Evolutionary conservation across 2,329 filamentous ascomycete genomes (phyloP).

Genomic region (Colletotrichum godetiae): DNA sequence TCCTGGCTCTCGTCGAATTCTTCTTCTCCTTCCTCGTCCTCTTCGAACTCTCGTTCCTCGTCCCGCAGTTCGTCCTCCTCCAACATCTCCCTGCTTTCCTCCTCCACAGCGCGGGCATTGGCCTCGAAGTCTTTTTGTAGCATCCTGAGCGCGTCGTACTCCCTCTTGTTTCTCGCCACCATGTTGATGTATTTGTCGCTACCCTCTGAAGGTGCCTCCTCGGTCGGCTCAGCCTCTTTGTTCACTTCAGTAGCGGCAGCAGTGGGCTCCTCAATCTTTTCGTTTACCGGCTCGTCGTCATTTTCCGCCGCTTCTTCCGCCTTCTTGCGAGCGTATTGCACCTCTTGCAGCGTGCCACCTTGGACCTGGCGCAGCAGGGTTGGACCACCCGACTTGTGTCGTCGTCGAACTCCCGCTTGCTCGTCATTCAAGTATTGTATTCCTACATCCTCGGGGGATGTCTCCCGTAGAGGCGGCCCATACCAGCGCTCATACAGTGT

Average conservation of each 20-base stretch:
- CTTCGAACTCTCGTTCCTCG: slow-evolving; percentile 45
- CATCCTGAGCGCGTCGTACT: slow-evolving; percentile 64
- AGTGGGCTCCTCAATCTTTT: not conserved
- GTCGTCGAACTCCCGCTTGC: not conserved
- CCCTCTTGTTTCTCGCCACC: slow-evolving; percentile 64
- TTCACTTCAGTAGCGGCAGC: slow-evolving; percentile 13
- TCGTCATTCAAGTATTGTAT: slow-evolving; percentile 47
- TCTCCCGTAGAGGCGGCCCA: slow-evolving; percentile 76
- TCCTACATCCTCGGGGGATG: slow-evolving; percentile 68
- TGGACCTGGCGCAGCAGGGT: slow-evolving; percentile 65
- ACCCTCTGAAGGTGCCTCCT: slow-evolving; percentile 54
- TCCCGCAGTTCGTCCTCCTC: slow-evolving; percentile 53
- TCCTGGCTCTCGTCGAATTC: slow-evolving; percentile 47
- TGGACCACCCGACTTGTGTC: slow-evolving; percentile 30
- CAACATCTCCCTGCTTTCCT: slow-evolving; percentile 43
- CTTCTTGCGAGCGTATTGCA: slow-evolving; percentile 55
- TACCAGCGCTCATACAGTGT: slow-evolving; percentile 83
- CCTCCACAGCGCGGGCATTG: slow-evolving; percentile 46
- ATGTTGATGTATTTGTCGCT: slow-evolving; percentile 55
- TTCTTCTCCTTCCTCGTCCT: slow-evolving; percentile 42
- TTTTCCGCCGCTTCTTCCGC: not conserved
- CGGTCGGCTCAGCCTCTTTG: slow-evolving; percentile 47
- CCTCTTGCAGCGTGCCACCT: slow-evolving; percentile 71
- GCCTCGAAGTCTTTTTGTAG: slow-evolving; percentile 69
- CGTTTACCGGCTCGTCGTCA: not conserved